Conservation (phyloP, 495 filamentous ascomycete species). For the Neurospora sp. region DNA sequence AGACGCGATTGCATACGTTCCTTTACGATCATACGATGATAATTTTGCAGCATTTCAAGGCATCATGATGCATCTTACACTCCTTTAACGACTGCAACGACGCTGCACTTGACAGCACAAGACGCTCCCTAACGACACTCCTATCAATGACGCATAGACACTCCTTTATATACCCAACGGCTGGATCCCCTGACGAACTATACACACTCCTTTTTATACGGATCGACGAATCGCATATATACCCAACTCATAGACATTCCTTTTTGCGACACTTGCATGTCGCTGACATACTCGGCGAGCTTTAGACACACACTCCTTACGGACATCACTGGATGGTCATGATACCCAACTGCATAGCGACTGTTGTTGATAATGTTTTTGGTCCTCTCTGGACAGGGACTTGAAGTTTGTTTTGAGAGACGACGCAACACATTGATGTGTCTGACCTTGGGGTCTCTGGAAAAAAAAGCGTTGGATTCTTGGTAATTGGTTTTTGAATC, state of each 20-base stretch:
- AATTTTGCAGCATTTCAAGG: conserved; percentile 19
- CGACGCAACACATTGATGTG: neutral
- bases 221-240: conserved; percentile 26
- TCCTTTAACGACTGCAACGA: conserved; percentile 38
- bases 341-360: conserved; percentile 45
- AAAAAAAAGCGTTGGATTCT: conserved; percentile 1
- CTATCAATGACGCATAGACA: conserved; percentile 18
- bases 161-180: conserved; percentile 31
- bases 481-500: neutral
- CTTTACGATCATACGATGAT: conserved; percentile 32
- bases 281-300: neutral
- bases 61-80: conserved; percentile 20
- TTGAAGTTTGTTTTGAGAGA: conserved; percentile 1
- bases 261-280: conserved; percentile 21
- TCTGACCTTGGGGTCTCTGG: neutral
- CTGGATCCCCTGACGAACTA: conserved; percentile 26
- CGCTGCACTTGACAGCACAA: conserved; percentile 1
- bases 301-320: conserved; percentile 28
- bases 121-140: conserved; percentile 4
- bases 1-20: conserved; percentile 43
- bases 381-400: conserved; percentile 1
- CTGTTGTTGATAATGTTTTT: conserved; percentile 27
- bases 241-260: conserved; percentile 33
- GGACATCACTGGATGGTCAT: conserved; percentile 22
- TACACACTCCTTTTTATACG: conserved; percentile 37